phyloP scores from a whole-genome alignment of 345 rosid genomes.

The Citrus mangshanensis region DNA sequence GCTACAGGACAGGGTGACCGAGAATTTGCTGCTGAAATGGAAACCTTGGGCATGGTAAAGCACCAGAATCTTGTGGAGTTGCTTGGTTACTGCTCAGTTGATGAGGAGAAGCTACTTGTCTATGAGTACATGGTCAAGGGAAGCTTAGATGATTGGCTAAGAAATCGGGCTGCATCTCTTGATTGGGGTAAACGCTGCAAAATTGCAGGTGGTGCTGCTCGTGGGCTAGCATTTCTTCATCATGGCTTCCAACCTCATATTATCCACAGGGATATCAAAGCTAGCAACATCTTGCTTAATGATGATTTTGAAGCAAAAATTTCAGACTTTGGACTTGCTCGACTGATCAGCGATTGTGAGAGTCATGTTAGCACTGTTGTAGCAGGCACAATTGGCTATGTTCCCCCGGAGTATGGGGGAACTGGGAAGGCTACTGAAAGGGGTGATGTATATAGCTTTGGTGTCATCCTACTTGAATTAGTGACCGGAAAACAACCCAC shows the following conservation, averaged over 20 bases:
- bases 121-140: constrained; percentile 94
- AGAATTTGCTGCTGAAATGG: constrained; percentile 33
- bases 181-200: constrained; percentile 80
- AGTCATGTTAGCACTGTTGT: constrained; percentile 85
- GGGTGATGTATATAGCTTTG: constrained; percentile 92
- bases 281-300: constrained; percentile 81
- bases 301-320: constrained; percentile 81
- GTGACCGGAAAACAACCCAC: constrained; percentile 93
- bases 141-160: constrained; percentile 81
- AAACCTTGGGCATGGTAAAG: constrained; percentile 90
- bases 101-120: constrained; percentile 87
- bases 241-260: constrained; percentile 90
- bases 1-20: constrained; percentile 83
- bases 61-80: constrained; percentile 81
- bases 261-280: constrained; percentile 89
- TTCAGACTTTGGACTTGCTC: constrained; percentile 90
- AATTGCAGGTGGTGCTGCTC: constrained; percentile 75
- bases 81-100: constrained; percentile 77
- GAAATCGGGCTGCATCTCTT: constrained; percentile 61
- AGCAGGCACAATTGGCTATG: constrained; percentile 82
- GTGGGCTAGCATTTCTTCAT: constrained; percentile 82
- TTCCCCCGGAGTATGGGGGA: constrained; percentile 94
- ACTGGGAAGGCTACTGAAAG: constrained; percentile 65
- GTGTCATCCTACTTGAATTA: constrained; percentile 80
- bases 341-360: constrained; percentile 90